Evolutionary conservation across 2,329 filamentous ascomycete species (phyloP), one percentile per base, ranked within the genome.

Genomic region (Juglanconis juglandina): DNA sequence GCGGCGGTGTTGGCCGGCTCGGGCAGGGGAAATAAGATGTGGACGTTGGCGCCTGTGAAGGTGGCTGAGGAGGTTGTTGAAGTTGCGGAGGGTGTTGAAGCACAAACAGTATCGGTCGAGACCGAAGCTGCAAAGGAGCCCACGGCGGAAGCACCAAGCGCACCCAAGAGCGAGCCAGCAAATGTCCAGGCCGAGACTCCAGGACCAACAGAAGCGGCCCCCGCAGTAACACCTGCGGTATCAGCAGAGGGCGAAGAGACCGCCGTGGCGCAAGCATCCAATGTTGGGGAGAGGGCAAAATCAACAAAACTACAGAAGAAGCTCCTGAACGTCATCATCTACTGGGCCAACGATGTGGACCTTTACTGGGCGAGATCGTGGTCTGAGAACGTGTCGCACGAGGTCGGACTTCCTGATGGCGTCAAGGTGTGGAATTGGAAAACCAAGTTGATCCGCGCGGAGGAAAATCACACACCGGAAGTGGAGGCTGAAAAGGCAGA

Each of bases 1-100:
- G 85, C 87, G 0, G 81, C 79, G 30, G 81, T 86, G 30, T 76
- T 87, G 56, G 74, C 72, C 7, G 84, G 83, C 4, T 64, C 70
- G 9, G 82, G 83, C 42, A 74, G 76, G 63, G 82, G 83, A 39
- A 85, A 81, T 71, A 76, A 73, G 68, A 75, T 86, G 60, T 70
- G 70, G 67, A 55, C 58, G 61, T 44, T 58, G 58, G 47, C 50
- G 35, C 57, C 53, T 41, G 53, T 58, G 42, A 46, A 61, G 35
- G 63, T 54, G 35, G 49, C 61, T 5, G 55, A 52, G 55, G 47
- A 35, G 30, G 37, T 46, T 9, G 39, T 24, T 30, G 47, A 33
- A 3, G 30, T 13, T 42, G 35, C 6, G 14, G 32, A 51, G 3
- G 55, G 24, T 33, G 46, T 37, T 46, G 47, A 46, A 17, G 48